Evolutionary conservation across 768 basidiomycete species (phyloP).

Genomic region (Leccinellum luteum): DNA sequence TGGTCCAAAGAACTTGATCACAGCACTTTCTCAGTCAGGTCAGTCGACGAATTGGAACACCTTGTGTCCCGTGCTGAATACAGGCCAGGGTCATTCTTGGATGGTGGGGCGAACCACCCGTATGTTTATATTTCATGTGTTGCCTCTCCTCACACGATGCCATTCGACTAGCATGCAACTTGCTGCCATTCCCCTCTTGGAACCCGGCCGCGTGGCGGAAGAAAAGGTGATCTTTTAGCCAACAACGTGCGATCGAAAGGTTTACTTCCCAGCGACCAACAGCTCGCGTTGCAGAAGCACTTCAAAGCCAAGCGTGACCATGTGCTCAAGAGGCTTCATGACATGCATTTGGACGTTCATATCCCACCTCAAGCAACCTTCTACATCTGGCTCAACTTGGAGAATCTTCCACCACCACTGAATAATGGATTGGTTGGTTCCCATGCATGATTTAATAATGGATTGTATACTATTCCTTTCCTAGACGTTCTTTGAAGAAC

Average conservation of each 20-base stretch:
- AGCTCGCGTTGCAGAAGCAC: constrained; percentile 83
- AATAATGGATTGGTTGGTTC: constrained; percentile 78
- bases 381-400: constrained; percentile 92
- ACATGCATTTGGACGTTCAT: constrained; percentile 73
- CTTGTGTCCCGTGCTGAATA: background rate
- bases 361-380: constrained; percentile 82
- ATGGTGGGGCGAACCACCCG: constrained; percentile 94
- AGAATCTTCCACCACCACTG: constrained; percentile 72
- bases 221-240: constrained; percentile 56
- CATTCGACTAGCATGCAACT: constrained; percentile 63
- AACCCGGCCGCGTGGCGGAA: constrained; percentile 59
- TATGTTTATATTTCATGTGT: constrained; percentile 36
- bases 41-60: background rate
- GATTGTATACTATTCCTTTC: constrained; percentile 1
- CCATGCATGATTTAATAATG: background rate
- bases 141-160: background rate
- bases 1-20: constrained; percentile 84
- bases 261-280: constrained; percentile 1
- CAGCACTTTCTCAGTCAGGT: constrained; percentile 82
- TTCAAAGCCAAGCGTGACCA: constrained; percentile 92
- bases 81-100: constrained; percentile 68
- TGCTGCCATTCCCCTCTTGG: constrained; percentile 81
- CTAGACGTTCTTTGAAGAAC: constrained; percentile 90
- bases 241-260: background rate
- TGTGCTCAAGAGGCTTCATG: constrained; percentile 75